Evolutionary conservation across 805 yeast species (phyloP), one percentile per base, ranked within the genome.

Genomic region (Spathaspora boniae): DNA sequence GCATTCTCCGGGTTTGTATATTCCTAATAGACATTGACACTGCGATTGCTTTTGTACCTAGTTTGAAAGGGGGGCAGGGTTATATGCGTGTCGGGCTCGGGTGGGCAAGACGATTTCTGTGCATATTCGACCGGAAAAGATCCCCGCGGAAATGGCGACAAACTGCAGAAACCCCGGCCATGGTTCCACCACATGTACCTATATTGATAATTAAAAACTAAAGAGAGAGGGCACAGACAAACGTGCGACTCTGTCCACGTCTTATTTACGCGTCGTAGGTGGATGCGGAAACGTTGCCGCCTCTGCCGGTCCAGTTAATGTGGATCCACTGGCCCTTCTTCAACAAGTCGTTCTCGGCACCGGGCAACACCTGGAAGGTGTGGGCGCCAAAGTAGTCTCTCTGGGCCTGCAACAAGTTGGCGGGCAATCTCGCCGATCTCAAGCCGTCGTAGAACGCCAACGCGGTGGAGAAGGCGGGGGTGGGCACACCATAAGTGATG

Each of bases 351-450:
- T 77, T 74, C 54, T 87, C 96, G 54, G 54, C 65, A 68, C 91
- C 93, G 54, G 95, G 95, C 62, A 88, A 74, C 47, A 93, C 94
- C 68, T 79, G 79, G 88, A 93, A 91, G 60, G 98, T 93, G 80
- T 91, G 98, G 50, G 98, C 98, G 72, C 98, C 98, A 60, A 91
- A 91, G 86, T 88, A 91, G 69, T 91, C 98, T 79, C 98, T 87
- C 80, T 91, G 98, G 58, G 98, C 98, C 76, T 91, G 98, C 65
- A 91, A 76, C 70, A 91, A 78, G 83, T 91, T 91, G 51, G 98
- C 98, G 61, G 98, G 98, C 60, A 89, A 75, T 65, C 82, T 78
- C 47, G 78, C 95, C 42, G 96, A 83, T 81, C 98, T 84, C 87
- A 86, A 89, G 68, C 98, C 98, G 65, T 91, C 98, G 78, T 86